Evolutionary conservation across 1,139 yeast genomes (phyloP).

Genomic region (Geotrichum fermentans): DNA sequence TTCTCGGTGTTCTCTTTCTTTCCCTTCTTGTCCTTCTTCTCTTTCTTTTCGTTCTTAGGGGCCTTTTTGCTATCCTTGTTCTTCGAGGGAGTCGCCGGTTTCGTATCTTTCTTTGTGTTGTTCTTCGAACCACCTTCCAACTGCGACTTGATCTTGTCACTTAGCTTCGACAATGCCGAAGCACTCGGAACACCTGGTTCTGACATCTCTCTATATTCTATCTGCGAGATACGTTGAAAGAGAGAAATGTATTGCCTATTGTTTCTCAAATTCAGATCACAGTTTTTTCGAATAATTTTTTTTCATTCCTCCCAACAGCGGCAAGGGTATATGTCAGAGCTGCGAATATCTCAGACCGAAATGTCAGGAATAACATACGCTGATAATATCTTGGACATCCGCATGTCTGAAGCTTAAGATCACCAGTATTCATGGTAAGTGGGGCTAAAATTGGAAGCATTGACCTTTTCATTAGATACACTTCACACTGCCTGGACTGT

Average conservation of each 20-base stretch:
- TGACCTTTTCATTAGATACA: too few species aligned
- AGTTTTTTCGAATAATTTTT: not conserved
- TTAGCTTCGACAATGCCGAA: conserved; percentile 32
- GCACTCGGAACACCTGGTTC: conserved; percentile 14
- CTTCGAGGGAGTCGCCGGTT: conserved; percentile 8
- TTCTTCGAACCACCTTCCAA: conserved; percentile 20
- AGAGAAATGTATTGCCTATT: not conserved
- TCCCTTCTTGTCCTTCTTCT: conserved; percentile 16
- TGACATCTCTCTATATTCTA: not conserved
- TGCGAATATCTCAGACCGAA: not conserved
- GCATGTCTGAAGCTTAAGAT: too few species aligned
- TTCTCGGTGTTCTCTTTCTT: conserved; percentile 22
- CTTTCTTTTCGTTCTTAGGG: conserved; percentile 16
- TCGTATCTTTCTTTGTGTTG: conserved; percentile 20
- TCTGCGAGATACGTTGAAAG: not conserved
- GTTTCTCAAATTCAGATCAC: not conserved
- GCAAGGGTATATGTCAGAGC: not conserved
- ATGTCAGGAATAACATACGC: too few species aligned
- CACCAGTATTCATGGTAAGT: too few species aligned
- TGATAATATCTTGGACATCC: too few species aligned
- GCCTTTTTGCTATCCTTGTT: conserved; percentile 27
- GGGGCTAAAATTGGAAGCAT: too few species aligned
- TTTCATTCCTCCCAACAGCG: conserved; percentile 6
- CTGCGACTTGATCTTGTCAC: conserved; percentile 32
- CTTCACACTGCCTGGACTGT: too few species aligned